phyloP scores from a whole-genome alignment of 139 green algal species.

The Coelastrella sp. region DNA sequence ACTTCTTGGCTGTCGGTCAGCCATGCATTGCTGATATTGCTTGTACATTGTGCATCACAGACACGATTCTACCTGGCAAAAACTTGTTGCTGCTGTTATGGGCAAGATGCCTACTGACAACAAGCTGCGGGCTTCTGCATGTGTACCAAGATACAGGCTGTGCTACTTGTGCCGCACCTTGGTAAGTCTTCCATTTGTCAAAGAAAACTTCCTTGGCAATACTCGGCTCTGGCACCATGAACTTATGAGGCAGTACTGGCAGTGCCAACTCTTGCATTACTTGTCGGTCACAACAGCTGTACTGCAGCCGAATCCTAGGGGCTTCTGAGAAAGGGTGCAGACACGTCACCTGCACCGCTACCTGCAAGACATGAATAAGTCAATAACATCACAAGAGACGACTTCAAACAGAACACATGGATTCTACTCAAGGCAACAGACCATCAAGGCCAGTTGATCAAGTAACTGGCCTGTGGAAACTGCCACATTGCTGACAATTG shows the following conservation, averaged over 20 bases:
- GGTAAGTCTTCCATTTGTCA: conserved; percentile 76
- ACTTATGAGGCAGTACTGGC: conserved; percentile 76
- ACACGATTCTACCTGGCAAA: no score
- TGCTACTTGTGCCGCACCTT: conserved; percentile 32
- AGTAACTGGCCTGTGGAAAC: no score
- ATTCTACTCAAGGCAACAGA: no score
- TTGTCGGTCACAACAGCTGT: conserved; percentile 43
- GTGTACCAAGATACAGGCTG: not conserved
- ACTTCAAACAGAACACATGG: no score
- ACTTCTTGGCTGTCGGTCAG: no score
- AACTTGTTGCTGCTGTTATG: no score
- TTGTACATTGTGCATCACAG: no score
- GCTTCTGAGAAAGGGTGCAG: conserved; percentile 41
- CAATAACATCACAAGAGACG: no score
- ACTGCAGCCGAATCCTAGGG: conserved; percentile 53
- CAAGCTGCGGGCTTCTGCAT: no score
- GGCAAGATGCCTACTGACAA: no score
- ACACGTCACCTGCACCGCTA: conserved; percentile 34
- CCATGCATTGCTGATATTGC: no score
- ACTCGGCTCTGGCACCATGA: conserved; percentile 70
- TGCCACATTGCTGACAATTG: not conserved
- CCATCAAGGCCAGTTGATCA: no score
- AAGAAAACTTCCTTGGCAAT: conserved; percentile 83
- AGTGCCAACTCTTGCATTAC: conserved; percentile 67
- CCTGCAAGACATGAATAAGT: conserved; percentile 19